A percentile compares a stretch with the other conserved stretches of the same genome.
Conservation (phyloP, 768 basidiomycete genomes). For the Mycena rebaudengoi region DNA sequence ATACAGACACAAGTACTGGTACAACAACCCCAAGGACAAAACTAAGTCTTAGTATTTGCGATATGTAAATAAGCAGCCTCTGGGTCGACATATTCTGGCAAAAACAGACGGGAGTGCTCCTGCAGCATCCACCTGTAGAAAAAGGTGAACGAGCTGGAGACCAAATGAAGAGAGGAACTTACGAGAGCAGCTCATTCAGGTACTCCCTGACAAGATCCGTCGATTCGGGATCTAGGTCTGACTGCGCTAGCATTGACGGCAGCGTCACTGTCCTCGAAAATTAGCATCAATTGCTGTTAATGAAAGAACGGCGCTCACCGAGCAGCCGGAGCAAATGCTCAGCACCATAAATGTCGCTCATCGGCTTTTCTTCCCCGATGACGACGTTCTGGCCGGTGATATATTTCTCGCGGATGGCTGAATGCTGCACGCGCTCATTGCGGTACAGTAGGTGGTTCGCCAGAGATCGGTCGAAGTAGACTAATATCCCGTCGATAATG, state of each 20-base stretch:
- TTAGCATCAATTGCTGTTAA: neutral
- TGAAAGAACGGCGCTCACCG: slow-evolving; percentile 59
- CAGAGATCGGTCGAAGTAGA: slow-evolving; percentile 93
- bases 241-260: slow-evolving; percentile 88
- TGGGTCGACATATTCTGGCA: slow-evolving; percentile 76
- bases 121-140: slow-evolving; percentile 81
- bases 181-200: slow-evolving; percentile 81
- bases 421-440: slow-evolving; percentile 93
- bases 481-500: slow-evolving; percentile 82
- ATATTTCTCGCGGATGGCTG: slow-evolving; percentile 75
- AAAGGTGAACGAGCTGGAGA: neutral
- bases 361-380: slow-evolving; percentile 78
- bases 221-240: slow-evolving; percentile 91
- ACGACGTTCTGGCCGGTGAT: slow-evolving; percentile 78
- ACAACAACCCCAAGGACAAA: too few relatives aligned
- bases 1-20: too few relatives aligned
- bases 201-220: slow-evolving; percentile 87
- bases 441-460: slow-evolving; percentile 93
- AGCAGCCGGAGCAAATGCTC: slow-evolving; percentile 94
- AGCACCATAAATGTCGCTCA: slow-evolving; percentile 92
- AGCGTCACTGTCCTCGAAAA: slow-evolving; percentile 75
- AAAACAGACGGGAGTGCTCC: slow-evolving; percentile 78
- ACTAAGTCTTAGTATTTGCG: too few relatives aligned
- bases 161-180: neutral
- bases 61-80: too few relatives aligned